Base-by-base conservation (phyloP, 306 rosid genomes). In the Trichosanthes truncata region DNA sequence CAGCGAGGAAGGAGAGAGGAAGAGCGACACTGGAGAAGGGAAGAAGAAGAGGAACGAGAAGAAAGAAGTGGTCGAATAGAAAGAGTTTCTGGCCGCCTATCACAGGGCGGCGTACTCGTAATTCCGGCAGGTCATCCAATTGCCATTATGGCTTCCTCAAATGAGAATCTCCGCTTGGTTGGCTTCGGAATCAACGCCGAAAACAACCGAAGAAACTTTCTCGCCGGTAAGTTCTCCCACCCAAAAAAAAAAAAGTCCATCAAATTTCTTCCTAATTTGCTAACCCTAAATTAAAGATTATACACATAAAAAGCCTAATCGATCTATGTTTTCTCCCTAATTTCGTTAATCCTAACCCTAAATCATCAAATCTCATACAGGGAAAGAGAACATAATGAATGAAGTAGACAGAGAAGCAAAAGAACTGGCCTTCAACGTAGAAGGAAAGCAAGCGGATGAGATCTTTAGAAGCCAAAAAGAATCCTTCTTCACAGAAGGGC, bases 191-290 rank as follows among this genome's bases (percentile, higher is more conserved):
- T 89, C 75, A 85, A 87, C 33, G 92, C 81, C 18, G 76, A 79
- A 46, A 46, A 89, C 59, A 87, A 89, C 68, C 20, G 31, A 20
- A 87, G 89, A 59, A 80, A 78, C 82, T 89, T 89, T 83, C 89
- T 89, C 3, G 83, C 77, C 1, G 77, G 77, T 72, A 21, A 72
- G 55, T 12, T n/a, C n/a, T 41, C 51, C 31, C n/a, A n/a, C n/a
- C 33, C 33, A 29, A 29, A 29, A 29, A 29, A 29, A 29, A 29
- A 29, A 29, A 29, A 29, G 2, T 29, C 33, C 33, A 29, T 29
- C 33, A 4, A 40, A 1, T 29, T 29, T 29, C 33, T 49, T 49
- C 20, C 53, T 52, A 6, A 51, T 12, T 59, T 6, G 5, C 12
- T 57, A 57, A 57, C 6, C 12, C 0, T 5, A 29, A 29, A 29